These are phyloP conservation scores for Berkeleyomyces basicola DNA, from an alignment of 2,329 filamentous ascomycete species.

Conservation along the genomic window DNA sequence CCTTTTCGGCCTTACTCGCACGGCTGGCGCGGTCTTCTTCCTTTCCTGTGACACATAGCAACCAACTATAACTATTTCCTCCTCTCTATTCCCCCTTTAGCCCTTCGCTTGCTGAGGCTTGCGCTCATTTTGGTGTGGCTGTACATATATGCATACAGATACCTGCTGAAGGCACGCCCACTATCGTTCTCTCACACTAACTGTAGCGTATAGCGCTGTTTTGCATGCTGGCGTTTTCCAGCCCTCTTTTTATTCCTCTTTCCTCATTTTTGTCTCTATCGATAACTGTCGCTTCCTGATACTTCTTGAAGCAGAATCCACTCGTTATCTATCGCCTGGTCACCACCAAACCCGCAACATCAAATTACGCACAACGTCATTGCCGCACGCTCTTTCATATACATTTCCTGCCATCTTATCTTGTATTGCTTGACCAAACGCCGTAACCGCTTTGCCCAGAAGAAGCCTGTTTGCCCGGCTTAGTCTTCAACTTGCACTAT, in stretches of 20 bases:
- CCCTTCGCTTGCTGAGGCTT: not conserved
- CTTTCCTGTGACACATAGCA: not conserved
- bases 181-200: not conserved
- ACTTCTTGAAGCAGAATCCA: not conserved
- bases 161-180: not conserved
- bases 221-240: not conserved
- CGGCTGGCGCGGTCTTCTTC: not conserved
- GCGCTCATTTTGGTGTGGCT: not conserved
- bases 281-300: not conserved
- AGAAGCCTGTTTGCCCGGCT: not conserved
- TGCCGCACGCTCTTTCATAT: not conserved
- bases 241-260: not conserved
- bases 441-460: not conserved
- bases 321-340: not conserved
- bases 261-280: not conserved
- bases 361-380: not conserved
- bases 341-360: not conserved
- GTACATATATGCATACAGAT: not conserved
- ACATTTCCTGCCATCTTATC: not conserved
- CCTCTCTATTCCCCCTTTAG: not conserved
- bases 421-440: not conserved
- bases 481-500: not conserved
- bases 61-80: not conserved
- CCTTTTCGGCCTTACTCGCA: not conserved
- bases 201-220: not conserved